Evolutionary conservation across 768 basidiomycete genomes (phyloP).

Genomic region (Suillus subluteus): DNA sequence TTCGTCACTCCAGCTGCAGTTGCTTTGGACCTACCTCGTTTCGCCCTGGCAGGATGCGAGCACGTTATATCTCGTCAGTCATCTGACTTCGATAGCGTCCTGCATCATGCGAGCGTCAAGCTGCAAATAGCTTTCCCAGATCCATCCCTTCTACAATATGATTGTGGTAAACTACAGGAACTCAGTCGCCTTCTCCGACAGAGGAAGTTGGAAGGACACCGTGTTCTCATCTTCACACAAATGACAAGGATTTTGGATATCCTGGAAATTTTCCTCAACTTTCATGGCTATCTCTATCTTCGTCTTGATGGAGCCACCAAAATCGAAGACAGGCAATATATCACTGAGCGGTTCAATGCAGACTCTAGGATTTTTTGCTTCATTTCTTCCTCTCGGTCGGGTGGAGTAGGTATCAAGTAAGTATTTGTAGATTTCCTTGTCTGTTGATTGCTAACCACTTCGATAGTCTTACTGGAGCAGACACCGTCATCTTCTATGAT

Average conservation of each 20-base stretch:
- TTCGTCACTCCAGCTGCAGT: slow-evolving; percentile 82
- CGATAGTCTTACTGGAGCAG: slow-evolving; percentile 77
- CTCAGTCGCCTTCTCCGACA: slow-evolving; percentile 79
- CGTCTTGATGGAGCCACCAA: slow-evolving; percentile 95
- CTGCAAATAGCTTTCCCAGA: slow-evolving; percentile 94
- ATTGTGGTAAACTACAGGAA: slow-evolving; percentile 93
- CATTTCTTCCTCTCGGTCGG: slow-evolving; percentile 79
- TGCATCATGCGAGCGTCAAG: slow-evolving; percentile 80
- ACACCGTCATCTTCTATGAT: slow-evolving; percentile 97
- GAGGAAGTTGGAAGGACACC: slow-evolving; percentile 86
- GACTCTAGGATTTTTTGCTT: slow-evolving; percentile 84
- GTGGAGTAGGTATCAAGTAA: slow-evolving; percentile 94
- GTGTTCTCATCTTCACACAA: slow-evolving; percentile 94
- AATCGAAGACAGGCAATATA: slow-evolving; percentile 91
- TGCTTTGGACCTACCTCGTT: slow-evolving; percentile 69
- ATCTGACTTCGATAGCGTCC: slow-evolving; percentile 60
- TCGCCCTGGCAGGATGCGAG: slow-evolving; percentile 56
- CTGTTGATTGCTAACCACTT: slow-evolving; percentile 21
- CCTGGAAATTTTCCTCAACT: slow-evolving; percentile 89
- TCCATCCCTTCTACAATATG: slow-evolving; percentile 86
- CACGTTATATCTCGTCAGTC: slow-evolving; percentile 33
- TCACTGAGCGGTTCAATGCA: slow-evolving; percentile 86
- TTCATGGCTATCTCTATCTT: slow-evolving; percentile 92
- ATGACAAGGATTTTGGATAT: slow-evolving; percentile 96
- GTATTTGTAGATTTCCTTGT: slow-evolving; percentile 34